Evolutionary conservation across 179 eudicot species (phyloP).

Genomic region (Monotropa hypopitys): DNA sequence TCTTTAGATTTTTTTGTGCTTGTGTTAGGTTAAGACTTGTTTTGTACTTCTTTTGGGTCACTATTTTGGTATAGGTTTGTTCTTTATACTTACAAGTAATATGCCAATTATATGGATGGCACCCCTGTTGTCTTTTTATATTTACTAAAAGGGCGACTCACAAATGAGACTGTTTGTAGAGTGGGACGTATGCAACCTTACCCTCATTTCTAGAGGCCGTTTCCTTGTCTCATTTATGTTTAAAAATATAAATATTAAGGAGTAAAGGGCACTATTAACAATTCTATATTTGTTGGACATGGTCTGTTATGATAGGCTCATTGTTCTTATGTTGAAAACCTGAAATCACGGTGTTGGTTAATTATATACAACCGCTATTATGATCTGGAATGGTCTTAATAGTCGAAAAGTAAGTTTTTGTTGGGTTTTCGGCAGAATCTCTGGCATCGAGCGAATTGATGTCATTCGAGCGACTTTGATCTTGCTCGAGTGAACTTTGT

Average conservation of each 20-base stretch:
- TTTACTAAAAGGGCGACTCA: neutral
- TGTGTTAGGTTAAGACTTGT: neutral
- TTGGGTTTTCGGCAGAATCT: no score
- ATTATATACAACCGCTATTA: neutral
- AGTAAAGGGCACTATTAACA: neutral
- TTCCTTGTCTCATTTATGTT: neutral
- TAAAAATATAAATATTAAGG: neutral
- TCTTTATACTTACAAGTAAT: no score
- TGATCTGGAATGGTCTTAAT: neutral
- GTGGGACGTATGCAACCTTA: neutral
- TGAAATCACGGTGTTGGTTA: neutral
- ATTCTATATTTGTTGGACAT: neutral
- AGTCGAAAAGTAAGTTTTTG: neutral
- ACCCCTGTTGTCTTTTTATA: neutral
- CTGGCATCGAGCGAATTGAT: no score
- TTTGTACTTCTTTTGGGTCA: neutral
- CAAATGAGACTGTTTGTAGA: neutral
- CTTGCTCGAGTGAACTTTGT: no score
- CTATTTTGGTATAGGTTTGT: neutral
- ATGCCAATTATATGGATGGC: neutral
- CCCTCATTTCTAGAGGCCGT: neutral
- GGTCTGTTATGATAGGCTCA: neutral
- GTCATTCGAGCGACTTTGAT: no score
- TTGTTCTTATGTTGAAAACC: neutral
- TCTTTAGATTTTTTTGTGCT: neutral